phyloP scores from a whole-genome alignment of 2,329 filamentous ascomycete species.

The Mycosphaerella sp. region DNA sequence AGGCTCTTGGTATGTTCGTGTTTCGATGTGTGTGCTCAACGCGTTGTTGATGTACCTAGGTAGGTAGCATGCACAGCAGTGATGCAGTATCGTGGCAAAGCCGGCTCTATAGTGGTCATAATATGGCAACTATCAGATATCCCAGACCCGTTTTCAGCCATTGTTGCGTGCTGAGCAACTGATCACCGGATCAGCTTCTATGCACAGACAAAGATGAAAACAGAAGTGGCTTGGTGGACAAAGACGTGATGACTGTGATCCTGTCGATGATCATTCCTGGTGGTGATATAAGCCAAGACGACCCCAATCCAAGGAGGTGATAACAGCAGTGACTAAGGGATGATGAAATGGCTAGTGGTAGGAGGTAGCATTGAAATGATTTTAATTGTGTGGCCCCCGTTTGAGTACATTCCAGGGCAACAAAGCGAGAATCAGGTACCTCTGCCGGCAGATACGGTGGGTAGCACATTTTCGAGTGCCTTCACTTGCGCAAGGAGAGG shows the following conservation, averaged over 20 bases:
- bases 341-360: no score
- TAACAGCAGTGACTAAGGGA: no score
- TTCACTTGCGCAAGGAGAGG: no score
- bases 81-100: background rate
- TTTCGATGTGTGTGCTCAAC: background rate
- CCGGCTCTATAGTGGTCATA: background rate
- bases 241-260: background rate
- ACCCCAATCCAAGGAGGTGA: no score
- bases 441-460: no score
- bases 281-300: no score
- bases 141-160: constrained; percentile 12
- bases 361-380: no score
- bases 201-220: background rate
- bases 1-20: background rate
- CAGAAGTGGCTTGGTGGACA: background rate
- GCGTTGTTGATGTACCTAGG: background rate
- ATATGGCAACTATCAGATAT: background rate
- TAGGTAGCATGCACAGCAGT: background rate
- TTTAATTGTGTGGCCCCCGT: no score
- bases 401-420: no score
- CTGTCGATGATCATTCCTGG: no score
- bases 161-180: constrained; percentile 4
- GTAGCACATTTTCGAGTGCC: no score
- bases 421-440: no score
- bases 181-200: constrained; percentile 11